These are phyloP conservation scores for Aphanomyces invadans DNA, from an alignment of 352 stramenopile species.

Conservation along the genomic window DNA sequence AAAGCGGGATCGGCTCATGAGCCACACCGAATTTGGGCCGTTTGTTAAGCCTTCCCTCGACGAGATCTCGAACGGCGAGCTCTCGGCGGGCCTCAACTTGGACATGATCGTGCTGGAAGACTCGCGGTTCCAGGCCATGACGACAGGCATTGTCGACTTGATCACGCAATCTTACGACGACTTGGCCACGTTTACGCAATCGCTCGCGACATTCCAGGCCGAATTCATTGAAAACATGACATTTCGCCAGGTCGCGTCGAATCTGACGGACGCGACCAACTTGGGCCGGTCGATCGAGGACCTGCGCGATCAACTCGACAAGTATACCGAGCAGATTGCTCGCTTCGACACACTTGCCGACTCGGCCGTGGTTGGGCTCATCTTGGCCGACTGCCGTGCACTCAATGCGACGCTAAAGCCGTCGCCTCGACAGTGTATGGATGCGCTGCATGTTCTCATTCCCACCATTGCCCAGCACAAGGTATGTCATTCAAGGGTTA, in stretches of 20 bases:
- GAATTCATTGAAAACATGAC: conserved; percentile 65
- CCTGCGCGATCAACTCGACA: conserved; percentile 49
- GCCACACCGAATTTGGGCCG: conserved; percentile 52
- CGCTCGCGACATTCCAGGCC: conserved; percentile 63
- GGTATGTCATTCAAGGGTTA: conserved; percentile 3
- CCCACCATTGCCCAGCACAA: conserved; percentile 51
- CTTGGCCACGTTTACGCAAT: conserved; percentile 42
- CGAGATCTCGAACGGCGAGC: conserved; percentile 31
- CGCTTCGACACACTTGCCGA: conserved; percentile 50
- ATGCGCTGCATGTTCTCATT: conserved; percentile 46
- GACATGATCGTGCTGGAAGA: conserved; percentile 80
- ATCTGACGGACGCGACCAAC: conserved; percentile 27
- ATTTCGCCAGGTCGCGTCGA: conserved; percentile 41
- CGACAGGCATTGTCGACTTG: conserved; percentile 44
- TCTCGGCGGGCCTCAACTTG: conserved; percentile 48
- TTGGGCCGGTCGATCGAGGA: conserved; percentile 41
- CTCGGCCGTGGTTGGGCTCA: conserved; percentile 35
- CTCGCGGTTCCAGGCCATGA: conserved; percentile 42
- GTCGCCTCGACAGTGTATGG: conserved; percentile 52
- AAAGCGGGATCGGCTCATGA: conserved; percentile 49
- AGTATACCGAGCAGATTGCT: conserved; percentile 51
- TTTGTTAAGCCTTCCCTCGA: conserved; percentile 57
- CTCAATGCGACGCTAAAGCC: conserved; percentile 58
- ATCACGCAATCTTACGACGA: conserved; percentile 45
- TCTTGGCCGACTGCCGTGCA: conserved; percentile 50